Percentiles rank a stretch among this genome's conserved stretches.
Conservation (phyloP, 768 basidiomycete genomes). For the Pleurotus pulmonarius region DNA sequence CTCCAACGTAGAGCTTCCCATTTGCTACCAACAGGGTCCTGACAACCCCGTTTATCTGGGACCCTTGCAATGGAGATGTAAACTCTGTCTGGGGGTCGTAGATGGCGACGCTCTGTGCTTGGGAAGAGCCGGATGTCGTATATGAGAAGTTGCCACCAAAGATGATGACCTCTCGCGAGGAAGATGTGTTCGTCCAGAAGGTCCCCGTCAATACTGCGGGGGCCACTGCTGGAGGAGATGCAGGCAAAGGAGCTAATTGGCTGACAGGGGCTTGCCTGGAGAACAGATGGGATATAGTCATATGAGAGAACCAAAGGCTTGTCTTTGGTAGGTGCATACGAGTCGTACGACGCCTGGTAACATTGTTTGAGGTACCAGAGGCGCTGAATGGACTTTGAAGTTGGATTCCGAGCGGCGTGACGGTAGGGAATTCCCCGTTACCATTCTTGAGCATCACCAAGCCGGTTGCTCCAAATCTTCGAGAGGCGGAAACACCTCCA, state of each 20-base stretch:
- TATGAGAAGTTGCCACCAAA: constrained; percentile 91
- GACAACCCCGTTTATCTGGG: constrained; percentile 72
- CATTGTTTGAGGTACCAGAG: constrained; percentile 26
- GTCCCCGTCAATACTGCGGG: constrained; percentile 83
- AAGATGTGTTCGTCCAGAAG: constrained; percentile 85
- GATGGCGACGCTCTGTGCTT: constrained; percentile 58
- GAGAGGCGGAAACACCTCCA: constrained; percentile 55
- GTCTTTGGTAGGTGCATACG: constrained; percentile 22
- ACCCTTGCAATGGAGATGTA: constrained; percentile 53
- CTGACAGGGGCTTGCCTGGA: constrained; percentile 46
- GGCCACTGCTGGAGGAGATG: constrained; percentile 52
- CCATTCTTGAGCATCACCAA: constrained; percentile 77
- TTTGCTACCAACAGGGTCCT: constrained; percentile 69
- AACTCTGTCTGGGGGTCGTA: constrained; percentile 57
- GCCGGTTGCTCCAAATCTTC: constrained; percentile 71
- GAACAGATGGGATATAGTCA: constrained; percentile 41
- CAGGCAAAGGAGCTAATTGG: constrained; percentile 49
- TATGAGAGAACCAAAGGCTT: constrained; percentile 46
- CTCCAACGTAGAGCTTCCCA: constrained; percentile 77
- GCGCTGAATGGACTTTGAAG: constrained; percentile 39
- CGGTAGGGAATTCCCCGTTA: constrained; percentile 44
- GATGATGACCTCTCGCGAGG: constrained; percentile 61
- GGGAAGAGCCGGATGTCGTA: constrained; percentile 29
- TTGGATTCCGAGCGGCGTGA: constrained; percentile 60
- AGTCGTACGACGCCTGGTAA: constrained; percentile 6